These are phyloP conservation scores for Allium cepa DNA, from an alignment of 106 monocot species.

Conservation along the genomic window DNA sequence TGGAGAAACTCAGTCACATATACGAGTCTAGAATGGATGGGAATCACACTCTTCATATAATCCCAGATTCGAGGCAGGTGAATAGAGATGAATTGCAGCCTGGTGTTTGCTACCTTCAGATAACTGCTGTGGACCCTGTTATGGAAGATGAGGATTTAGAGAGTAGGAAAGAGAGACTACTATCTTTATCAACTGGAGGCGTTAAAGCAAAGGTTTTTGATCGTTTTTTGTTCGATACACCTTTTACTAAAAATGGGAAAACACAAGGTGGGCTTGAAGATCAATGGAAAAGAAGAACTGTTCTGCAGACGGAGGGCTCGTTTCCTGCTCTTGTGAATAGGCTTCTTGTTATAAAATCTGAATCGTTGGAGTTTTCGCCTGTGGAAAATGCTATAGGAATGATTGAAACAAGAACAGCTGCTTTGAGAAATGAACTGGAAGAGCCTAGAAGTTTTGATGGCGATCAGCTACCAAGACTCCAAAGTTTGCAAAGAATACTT, in stretches of 20 bases:
- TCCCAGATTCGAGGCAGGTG: constrained; percentile 98
- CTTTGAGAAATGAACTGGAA: constrained; percentile 92
- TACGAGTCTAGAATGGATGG: constrained; percentile 85
- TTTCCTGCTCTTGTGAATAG: constrained; percentile 95
- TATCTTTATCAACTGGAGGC: constrained; percentile 70
- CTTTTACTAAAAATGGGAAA: constrained; percentile 98
- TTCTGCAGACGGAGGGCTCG: constrained; percentile 89
- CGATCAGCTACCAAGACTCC: constrained; percentile 90
- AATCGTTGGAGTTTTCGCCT: constrained; percentile 91
- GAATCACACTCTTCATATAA: constrained; percentile 78
- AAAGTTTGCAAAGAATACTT: constrained; percentile 95
- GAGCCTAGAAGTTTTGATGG: constrained; percentile 96
- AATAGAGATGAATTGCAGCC: constrained; percentile 91
- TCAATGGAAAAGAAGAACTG: constrained; percentile 95
- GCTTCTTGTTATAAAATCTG: constrained; percentile 77
- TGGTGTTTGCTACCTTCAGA: constrained; percentile 93
- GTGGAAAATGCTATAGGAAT: constrained; percentile 99
- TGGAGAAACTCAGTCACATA: constrained; percentile 93
- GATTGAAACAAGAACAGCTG: constrained; percentile 97
- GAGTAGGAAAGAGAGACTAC: constrained; percentile 84
- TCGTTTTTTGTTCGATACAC: constrained; percentile 92
- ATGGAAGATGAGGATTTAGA: constrained; percentile 99
- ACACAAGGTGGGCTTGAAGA: constrained; percentile 95
- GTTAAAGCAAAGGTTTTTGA: constrained; percentile 86
- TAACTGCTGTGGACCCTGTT: constrained; percentile 97